Percentiles rank a stretch among this genome's conserved stretches.
Conservation (phyloP, 2,329 filamentous ascomycete genomes). For the Penicillium sp. region DNA sequence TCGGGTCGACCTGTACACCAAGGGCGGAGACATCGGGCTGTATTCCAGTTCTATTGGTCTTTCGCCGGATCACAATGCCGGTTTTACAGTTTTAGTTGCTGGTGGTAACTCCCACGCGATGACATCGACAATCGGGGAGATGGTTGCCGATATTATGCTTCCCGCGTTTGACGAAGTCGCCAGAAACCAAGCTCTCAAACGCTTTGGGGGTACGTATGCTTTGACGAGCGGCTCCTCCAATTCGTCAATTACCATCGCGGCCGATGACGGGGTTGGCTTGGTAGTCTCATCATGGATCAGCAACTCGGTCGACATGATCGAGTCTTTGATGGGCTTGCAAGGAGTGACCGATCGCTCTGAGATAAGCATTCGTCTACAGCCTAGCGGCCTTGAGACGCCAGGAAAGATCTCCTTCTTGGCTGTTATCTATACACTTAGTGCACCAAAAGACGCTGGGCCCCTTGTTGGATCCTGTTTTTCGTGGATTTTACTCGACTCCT, state of each 20-base stretch:
- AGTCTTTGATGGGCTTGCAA: slow-evolving; percentile 8
- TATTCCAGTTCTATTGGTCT: slow-evolving; percentile 25
- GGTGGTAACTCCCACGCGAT: slow-evolving; percentile 9
- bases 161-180: slow-evolving; percentile 21
- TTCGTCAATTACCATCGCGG: slow-evolving; percentile 18
- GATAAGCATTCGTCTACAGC: slow-evolving; percentile 23
- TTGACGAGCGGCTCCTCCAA: background rate
- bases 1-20: slow-evolving; percentile 23
- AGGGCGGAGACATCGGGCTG: slow-evolving; percentile 22
- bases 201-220: slow-evolving; percentile 20
- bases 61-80: slow-evolving; percentile 24
- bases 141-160: slow-evolving; percentile 13
- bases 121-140: slow-evolving; percentile 11
- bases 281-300: slow-evolving; percentile 17
- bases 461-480: slow-evolving; percentile 12
- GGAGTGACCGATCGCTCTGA: background rate
- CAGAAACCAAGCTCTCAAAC: slow-evolving; percentile 16
- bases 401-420: slow-evolving; percentile 18
- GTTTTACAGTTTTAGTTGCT: slow-evolving; percentile 23
- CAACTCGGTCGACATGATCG: slow-evolving; percentile 18
- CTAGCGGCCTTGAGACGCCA: slow-evolving; percentile 16
- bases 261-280: slow-evolving; percentile 19
- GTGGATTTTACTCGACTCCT: slow-evolving; percentile 14
- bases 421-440: slow-evolving; percentile 8
- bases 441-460: slow-evolving; percentile 7